A percentile compares a stretch with the other conserved stretches of the same genome.
Conservation (phyloP, 345 rosid species). For the Fremontodendron californicum region DNA sequence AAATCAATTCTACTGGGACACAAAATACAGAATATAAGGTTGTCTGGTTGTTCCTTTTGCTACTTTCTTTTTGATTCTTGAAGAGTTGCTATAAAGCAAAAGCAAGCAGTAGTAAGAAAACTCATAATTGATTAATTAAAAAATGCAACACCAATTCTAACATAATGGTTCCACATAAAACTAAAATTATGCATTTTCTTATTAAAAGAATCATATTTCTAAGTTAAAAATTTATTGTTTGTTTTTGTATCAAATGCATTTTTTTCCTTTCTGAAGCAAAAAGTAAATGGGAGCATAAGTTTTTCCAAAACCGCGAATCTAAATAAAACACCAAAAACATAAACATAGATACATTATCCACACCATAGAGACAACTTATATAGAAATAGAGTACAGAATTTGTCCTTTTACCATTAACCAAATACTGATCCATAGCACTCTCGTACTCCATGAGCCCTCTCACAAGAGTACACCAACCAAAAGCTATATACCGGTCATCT, state of each 20-base stretch:
- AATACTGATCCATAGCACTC: slow-evolving; percentile 34
- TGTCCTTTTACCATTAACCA: slow-evolving; percentile 45
- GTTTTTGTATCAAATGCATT: background rate
- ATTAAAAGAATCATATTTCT: background rate
- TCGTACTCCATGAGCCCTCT: slow-evolving; percentile 59
- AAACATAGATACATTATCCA: background rate
- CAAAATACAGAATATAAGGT: background rate
- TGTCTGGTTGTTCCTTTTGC: background rate
- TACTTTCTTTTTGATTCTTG: background rate
- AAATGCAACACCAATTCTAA: background rate
- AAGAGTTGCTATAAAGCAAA: background rate
- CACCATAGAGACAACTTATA: background rate
- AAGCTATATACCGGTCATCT: slow-evolving; percentile 59
- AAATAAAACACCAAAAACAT: background rate
- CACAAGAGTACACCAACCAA: slow-evolving; percentile 85
- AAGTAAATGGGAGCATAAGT: background rate
- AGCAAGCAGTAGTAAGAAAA: background rate
- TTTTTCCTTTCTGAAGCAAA: background rate
- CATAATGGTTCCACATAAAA: background rate
- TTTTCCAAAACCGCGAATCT: background rate
- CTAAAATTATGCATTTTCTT: background rate
- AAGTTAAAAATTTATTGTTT: background rate
- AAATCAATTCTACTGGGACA: background rate
- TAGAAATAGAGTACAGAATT: background rate
- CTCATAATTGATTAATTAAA: background rate